These are phyloP conservation scores for Lactarius sanguifluus DNA, from an alignment of 768 basidiomycete species.

Conservation along the genomic window DNA sequence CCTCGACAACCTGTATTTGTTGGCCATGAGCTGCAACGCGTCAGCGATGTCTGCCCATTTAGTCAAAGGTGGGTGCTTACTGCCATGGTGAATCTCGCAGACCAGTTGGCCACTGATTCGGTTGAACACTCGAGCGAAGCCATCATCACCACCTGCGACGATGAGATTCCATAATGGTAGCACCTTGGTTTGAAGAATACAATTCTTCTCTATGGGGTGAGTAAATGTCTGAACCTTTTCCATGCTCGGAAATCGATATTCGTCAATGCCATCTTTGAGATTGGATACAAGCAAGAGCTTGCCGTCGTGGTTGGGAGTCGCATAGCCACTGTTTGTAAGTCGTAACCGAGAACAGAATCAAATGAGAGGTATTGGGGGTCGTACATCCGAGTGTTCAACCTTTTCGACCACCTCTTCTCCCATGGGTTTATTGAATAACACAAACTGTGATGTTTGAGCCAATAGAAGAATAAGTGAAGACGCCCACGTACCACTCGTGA, in stretches of 20 bases:
- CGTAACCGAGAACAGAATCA: not conserved
- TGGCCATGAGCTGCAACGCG: not conserved
- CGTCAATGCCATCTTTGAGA: slow-evolving; percentile 2
- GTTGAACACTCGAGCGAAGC: slow-evolving; percentile 12
- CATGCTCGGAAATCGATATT: slow-evolving; percentile 10
- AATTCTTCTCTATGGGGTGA: slow-evolving; percentile 6
- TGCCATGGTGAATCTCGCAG: slow-evolving; percentile 7
- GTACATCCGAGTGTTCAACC: slow-evolving; percentile 11
- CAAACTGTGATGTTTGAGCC: not conserved
- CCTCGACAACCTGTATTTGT: too few species aligned
- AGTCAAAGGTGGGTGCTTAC: not conserved
- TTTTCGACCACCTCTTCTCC: slow-evolving; percentile 14
- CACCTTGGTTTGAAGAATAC: slow-evolving; percentile 1
- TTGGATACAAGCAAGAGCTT: slow-evolving; percentile 8
- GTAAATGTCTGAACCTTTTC: not conserved
- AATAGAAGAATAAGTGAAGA: not conserved
- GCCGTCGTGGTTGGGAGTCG: not conserved
- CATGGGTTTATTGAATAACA: slow-evolving; percentile 13
- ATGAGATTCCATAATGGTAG: slow-evolving; percentile 4
- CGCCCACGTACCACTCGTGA: too few species aligned
- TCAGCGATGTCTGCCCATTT: not conserved
- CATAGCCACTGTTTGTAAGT: not conserved
- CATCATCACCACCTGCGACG: slow-evolving; percentile 4
- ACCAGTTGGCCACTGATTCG: slow-evolving; percentile 14
- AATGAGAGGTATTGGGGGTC: not conserved